phyloP scores from a whole-genome alignment of 257 asterid genomes.

The Rehmannia glutinosa region DNA sequence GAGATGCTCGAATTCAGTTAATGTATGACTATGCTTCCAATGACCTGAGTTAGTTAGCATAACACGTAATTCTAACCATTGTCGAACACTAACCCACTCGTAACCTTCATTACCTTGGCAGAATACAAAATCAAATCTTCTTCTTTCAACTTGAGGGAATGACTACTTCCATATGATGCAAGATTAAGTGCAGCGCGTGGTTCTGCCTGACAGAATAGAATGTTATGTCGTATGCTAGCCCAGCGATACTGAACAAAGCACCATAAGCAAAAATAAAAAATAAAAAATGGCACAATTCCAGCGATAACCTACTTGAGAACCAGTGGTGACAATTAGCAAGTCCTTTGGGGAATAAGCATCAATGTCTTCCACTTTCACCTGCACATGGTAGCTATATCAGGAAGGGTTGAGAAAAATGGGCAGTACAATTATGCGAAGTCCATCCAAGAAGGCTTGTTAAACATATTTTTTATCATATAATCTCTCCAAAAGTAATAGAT shows the following conservation, averaged over 20 bases:
- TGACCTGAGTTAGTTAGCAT: neutral
- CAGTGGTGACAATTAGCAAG: conserved; percentile 95
- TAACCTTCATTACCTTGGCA: conserved; percentile 70
- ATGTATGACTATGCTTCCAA: neutral
- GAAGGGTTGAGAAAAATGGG: neutral
- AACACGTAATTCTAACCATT: neutral
- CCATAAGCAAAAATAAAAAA: neutral
- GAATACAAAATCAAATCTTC: conserved; percentile 90
- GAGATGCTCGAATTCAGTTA: neutral
- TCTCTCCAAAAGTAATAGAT: too few species aligned
- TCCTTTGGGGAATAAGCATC: conserved; percentile 96
- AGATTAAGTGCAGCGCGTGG: conserved; percentile 99
- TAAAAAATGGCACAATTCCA: too few species aligned
- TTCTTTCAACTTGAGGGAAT: conserved; percentile 82
- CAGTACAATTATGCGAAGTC: neutral
- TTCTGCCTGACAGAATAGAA: conserved; percentile 75
- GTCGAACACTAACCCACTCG: too few species aligned
- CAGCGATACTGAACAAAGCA: conserved; percentile 7
- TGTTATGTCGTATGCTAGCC: neutral
- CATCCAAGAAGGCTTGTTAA: too few species aligned
- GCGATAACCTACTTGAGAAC: conserved; percentile 81
- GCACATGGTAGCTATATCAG: conserved; percentile 25
- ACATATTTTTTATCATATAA: too few species aligned
- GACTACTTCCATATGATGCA: conserved; percentile 95
- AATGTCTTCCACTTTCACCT: conserved; percentile 97